Evolutionary conservation across 352 stramenopile species (phyloP).

Genomic region (Blastocystis sp.): DNA sequence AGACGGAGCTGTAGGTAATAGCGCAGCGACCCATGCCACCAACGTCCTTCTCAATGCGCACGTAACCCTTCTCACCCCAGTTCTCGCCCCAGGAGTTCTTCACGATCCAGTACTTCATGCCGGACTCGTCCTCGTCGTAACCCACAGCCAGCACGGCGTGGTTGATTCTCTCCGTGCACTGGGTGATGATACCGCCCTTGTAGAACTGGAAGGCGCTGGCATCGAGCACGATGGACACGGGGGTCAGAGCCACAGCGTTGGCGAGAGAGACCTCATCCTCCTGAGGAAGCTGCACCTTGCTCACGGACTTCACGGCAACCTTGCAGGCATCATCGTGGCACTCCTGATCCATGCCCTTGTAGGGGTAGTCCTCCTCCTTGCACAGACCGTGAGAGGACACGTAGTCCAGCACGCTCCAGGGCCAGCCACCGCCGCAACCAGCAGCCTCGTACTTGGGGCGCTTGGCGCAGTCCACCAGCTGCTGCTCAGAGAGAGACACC

Average conservation of each 20-base stretch:
- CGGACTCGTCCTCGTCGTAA: conserved; percentile 81
- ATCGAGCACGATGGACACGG: conserved; percentile 84
- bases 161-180: conserved; percentile 79
- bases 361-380: conserved; percentile 79
- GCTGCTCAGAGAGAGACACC: conserved; percentile 83
- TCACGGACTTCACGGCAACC: conserved; percentile 72
- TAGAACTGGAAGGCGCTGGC: conserved; percentile 77
- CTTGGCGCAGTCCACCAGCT: conserved; percentile 85
- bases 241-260: conserved; percentile 79
- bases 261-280: conserved; percentile 80
- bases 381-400: conserved; percentile 82
- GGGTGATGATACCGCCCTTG: conserved; percentile 75
- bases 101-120: conserved; percentile 88
- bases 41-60: conserved; percentile 71
- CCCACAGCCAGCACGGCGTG: conserved; percentile 88
- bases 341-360: conserved; percentile 74
- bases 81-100: conserved; percentile 85
- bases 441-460: conserved; percentile 76
- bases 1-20: conserved; percentile 70
- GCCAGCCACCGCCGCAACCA: conserved; percentile 84
- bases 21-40: conserved; percentile 64
- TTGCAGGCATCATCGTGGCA: conserved; percentile 71
- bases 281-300: conserved; percentile 72
- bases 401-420: conserved; percentile 86
- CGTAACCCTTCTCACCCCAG: conserved; percentile 74